Percentiles rank a stretch among this genome's conserved stretches.
phyloP scores from a whole-genome alignment of 2,329 filamentous ascomycete genomes.

The Phyllosticta ampelicida region DNA sequence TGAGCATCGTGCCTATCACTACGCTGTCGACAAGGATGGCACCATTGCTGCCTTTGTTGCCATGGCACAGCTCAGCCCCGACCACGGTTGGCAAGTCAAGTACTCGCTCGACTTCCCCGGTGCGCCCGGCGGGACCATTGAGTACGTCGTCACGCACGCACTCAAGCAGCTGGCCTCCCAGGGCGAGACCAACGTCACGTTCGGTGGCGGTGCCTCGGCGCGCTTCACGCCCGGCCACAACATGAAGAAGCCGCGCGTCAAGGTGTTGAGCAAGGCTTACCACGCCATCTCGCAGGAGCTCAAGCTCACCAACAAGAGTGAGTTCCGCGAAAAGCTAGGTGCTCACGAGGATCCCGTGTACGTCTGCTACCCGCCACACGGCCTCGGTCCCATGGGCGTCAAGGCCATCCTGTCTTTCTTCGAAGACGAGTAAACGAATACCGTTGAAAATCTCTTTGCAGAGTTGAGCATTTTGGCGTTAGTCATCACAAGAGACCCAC shows the following conservation, averaged over 20 bases:
- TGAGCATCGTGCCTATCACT: slow-evolving; percentile 76
- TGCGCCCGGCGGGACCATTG: slow-evolving; percentile 77
- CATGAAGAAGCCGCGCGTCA: slow-evolving; percentile 67
- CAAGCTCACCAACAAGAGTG: slow-evolving; percentile 70
- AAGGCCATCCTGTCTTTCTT: slow-evolving; percentile 87
- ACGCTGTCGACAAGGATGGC: slow-evolving; percentile 62
- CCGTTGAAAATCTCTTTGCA: background rate
- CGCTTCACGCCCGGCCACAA: slow-evolving; percentile 71
- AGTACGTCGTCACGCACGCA: slow-evolving; percentile 65
- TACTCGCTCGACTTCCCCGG: slow-evolving; percentile 90
- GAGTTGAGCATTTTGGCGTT: background rate
- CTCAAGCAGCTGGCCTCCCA: slow-evolving; percentile 49
- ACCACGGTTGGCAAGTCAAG: slow-evolving; percentile 87
- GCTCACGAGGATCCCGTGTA: slow-evolving; percentile 74
- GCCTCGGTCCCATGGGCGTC: slow-evolving; percentile 69
- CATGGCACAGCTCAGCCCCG: slow-evolving; percentile 67
- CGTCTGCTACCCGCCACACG: slow-evolving; percentile 81
- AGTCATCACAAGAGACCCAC: background rate
- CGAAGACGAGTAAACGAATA: slow-evolving; percentile 49
- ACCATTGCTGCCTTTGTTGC: slow-evolving; percentile 69
- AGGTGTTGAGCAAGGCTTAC: slow-evolving; percentile 74
- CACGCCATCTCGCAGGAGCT: slow-evolving; percentile 71
- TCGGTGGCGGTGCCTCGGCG: slow-evolving; percentile 70
- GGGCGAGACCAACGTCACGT: slow-evolving; percentile 63
- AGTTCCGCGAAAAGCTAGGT: slow-evolving; percentile 86